Evolutionary conservation across 306 rosid genomes (phyloP).

Genomic region (Cucumis cinereus): DNA sequence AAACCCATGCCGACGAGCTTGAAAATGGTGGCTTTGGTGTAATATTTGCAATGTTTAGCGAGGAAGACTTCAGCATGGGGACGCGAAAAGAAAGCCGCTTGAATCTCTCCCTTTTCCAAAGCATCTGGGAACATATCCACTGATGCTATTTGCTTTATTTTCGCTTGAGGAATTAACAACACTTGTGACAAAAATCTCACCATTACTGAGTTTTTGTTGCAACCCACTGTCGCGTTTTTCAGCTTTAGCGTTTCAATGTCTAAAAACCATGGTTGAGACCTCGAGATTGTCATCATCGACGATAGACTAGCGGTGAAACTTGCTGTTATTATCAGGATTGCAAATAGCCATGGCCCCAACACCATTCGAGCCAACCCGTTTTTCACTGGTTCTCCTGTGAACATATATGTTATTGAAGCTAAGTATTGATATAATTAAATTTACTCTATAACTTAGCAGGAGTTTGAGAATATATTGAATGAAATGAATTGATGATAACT

Average conservation of each 20-base stretch:
- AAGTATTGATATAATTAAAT: no score
- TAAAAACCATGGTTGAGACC: not conserved
- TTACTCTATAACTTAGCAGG: no score
- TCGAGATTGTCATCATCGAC: conserved; percentile 5
- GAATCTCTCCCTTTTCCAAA: not conserved
- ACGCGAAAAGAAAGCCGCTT: not conserved
- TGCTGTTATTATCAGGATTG: not conserved
- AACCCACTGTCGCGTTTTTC: not conserved
- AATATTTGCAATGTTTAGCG: conserved; percentile 1
- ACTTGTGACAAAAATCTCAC: not conserved
- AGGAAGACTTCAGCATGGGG: conserved; percentile 6
- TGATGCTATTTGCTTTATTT: not conserved
- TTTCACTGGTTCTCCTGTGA: conserved; percentile 6
- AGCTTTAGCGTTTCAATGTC: not conserved
- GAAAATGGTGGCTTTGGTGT: not conserved
- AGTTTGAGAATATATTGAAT: no score
- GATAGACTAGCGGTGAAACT: conserved; percentile 10
- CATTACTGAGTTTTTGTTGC: conserved; percentile 4
- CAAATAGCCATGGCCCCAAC: conserved; percentile 9
- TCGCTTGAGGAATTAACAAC: not conserved
- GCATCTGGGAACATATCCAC: not conserved
- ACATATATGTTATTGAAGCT: no score
- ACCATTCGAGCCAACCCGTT: conserved; percentile 3
- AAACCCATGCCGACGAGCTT: conserved; percentile 10
- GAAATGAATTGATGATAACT: conserved; percentile 1